Evolutionary conservation across 345 rosid species (phyloP).

Genomic region (Iberis pinnata): DNA sequence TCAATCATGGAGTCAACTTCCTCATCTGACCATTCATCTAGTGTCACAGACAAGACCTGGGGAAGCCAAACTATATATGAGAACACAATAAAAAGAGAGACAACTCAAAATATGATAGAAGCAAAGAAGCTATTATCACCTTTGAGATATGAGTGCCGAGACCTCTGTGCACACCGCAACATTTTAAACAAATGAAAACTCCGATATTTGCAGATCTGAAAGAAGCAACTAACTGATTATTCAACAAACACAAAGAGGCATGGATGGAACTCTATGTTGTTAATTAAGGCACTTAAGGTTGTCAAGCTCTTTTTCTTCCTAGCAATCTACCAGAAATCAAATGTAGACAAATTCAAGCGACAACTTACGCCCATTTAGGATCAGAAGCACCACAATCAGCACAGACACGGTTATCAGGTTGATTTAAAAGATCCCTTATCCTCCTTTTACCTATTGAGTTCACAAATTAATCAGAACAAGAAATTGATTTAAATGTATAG

Average conservation of each 20-base stretch:
- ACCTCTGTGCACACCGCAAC: constrained; percentile 91
- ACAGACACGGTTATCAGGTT: constrained; percentile 53
- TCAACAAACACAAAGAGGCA: background rate
- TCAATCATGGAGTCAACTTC: constrained; percentile 55
- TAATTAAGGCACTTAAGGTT: no score
- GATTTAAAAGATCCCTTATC: constrained; percentile 32
- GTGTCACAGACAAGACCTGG: constrained; percentile 81
- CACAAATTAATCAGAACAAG: background rate
- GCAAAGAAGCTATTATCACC: constrained; percentile 32
- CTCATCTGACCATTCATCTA: constrained; percentile 93
- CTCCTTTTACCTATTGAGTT: constrained; percentile 24
- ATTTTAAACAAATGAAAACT: constrained; percentile 86
- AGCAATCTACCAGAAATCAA: background rate
- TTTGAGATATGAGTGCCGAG: constrained; percentile 91
- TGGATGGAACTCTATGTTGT: background rate
- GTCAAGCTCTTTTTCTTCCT: no score
- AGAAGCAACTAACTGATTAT: constrained; percentile 15
- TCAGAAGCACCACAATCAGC: constrained; percentile 92
- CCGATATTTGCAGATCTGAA: constrained; percentile 69
- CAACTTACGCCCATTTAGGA: constrained; percentile 95
- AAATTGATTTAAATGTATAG: background rate
- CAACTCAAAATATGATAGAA: background rate
- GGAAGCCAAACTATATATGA: constrained; percentile 6
- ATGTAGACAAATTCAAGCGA: no score
- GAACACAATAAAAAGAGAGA: background rate